These are phyloP conservation scores for Pouteria glomerata DNA, from an alignment of 148 eudicot genomes.

Conservation along the genomic window DNA sequence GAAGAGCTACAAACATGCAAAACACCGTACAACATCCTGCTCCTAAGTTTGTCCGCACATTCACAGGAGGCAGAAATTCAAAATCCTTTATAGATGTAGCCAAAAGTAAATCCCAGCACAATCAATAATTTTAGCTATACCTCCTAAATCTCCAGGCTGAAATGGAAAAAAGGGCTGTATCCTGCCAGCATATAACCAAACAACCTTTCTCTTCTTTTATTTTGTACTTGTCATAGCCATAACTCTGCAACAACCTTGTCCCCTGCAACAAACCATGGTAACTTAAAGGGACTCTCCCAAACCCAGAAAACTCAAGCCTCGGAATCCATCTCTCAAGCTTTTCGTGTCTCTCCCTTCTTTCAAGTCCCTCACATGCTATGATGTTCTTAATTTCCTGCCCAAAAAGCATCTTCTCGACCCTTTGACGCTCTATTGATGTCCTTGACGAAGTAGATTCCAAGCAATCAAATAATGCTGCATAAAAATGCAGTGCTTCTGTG, in stretches of 20 bases:
- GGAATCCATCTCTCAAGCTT: conserved; percentile 67
- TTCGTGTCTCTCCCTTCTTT: conserved; percentile 62
- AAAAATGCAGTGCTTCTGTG: conserved; percentile 53
- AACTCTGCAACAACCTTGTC: conserved; percentile 45
- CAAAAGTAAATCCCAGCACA: neutral
- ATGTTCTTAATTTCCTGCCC: conserved; percentile 77
- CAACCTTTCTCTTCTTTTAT: conserved; percentile 49
- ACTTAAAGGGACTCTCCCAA: conserved; percentile 44
- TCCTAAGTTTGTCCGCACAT: neutral
- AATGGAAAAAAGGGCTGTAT: conserved; percentile 50
- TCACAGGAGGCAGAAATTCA: neutral
- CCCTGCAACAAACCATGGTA: conserved; percentile 43
- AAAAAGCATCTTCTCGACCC: conserved; percentile 60
- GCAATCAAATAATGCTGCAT: conserved; percentile 70
- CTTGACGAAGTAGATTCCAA: conserved; percentile 44
- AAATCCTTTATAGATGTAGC: conserved; percentile 3
- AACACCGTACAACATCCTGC: neutral
- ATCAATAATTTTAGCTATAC: conserved; percentile 20
- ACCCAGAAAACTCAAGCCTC: conserved; percentile 56
- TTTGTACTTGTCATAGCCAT: conserved; percentile 45
- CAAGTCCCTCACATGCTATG: conserved; percentile 61
- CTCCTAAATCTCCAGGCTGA: conserved; percentile 63
- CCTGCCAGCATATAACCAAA: conserved; percentile 58
- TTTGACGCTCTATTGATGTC: conserved; percentile 45
- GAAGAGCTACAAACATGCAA: neutral